Percentiles rank a stretch among this genome's conserved stretches.
Conservation (phyloP, 1,284 basidiomycete species). For the Moesziomyces sp. region DNA sequence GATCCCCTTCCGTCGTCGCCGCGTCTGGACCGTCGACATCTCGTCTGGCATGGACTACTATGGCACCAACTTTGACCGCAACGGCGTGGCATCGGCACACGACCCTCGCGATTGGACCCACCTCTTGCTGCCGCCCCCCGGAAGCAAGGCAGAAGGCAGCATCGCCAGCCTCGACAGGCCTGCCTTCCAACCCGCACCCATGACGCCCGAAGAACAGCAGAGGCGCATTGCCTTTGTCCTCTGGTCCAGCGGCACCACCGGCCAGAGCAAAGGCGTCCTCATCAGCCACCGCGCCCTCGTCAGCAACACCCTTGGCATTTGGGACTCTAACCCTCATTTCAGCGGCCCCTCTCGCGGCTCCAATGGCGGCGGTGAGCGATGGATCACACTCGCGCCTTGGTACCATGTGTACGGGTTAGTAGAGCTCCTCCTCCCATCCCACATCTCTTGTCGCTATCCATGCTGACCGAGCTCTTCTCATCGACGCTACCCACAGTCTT, state of each 20-base stretch:
- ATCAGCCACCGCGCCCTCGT: constrained; percentile 65
- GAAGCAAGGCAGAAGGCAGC: constrained; percentile 41
- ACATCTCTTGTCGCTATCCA: not conserved
- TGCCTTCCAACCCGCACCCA: constrained; percentile 26
- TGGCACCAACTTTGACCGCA: constrained; percentile 31
- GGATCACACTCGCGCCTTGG: constrained; percentile 68
- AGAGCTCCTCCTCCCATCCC: not conserved
- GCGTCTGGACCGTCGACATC: constrained; percentile 54
- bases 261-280: constrained; percentile 68
- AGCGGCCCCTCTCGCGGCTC: constrained; percentile 24
- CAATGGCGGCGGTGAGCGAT: constrained; percentile 53
- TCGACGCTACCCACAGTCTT: constrained; percentile 21
- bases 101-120: constrained; percentile 57
- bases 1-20: constrained; percentile 21
- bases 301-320: constrained; percentile 60
- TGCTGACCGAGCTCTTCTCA: not conserved
- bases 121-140: constrained; percentile 45
- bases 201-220: constrained; percentile 45
- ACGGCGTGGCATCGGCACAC: constrained; percentile 36
- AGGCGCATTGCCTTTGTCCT: constrained; percentile 61
- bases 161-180: constrained; percentile 30
- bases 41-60: constrained; percentile 50
- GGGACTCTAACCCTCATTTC: constrained; percentile 49
- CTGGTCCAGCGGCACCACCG: constrained; percentile 68
- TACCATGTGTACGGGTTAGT: constrained; percentile 64